These are phyloP conservation scores for Protomyces pachydermus DNA, from an alignment of 1,139 yeast genomes.

Conservation along the genomic window DNA sequence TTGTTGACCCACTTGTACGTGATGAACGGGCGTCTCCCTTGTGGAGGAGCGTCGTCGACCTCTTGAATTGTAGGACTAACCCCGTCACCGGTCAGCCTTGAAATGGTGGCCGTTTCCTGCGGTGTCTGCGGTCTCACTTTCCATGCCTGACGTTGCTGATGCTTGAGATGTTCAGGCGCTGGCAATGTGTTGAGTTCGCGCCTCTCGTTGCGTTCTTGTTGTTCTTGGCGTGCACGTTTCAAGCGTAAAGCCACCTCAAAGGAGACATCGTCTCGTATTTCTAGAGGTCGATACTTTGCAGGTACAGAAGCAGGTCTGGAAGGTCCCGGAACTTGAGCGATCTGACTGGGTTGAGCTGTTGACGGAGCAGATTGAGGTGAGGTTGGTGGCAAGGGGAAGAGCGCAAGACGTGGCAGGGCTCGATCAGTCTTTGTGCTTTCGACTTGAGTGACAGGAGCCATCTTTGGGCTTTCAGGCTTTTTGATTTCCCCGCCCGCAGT, in stretches of 20 bases:
- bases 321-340: too few relatives aligned
- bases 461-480: too few relatives aligned
- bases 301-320: too few relatives aligned
- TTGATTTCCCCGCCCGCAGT: too few relatives aligned
- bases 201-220: not conserved
- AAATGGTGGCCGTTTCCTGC: too few relatives aligned
- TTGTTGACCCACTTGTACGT: too few relatives aligned
- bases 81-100: too few relatives aligned
- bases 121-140: not conserved
- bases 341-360: not conserved
- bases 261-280: not conserved
- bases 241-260: not conserved
- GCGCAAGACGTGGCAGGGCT: not conserved
- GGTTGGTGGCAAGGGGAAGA: not conserved
- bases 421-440: too few relatives aligned
- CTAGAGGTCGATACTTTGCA: not conserved
- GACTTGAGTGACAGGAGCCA: too few relatives aligned
- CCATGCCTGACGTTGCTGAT: not conserved
- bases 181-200: not conserved
- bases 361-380: not conserved
- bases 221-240: not conserved
- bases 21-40: too few relatives aligned
- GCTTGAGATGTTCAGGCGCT: not conserved
- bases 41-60: too few relatives aligned
- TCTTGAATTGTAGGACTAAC: too few relatives aligned